Conservation (phyloP, 2,329 filamentous ascomycete genomes). For the Fusarium sp. region DNA sequence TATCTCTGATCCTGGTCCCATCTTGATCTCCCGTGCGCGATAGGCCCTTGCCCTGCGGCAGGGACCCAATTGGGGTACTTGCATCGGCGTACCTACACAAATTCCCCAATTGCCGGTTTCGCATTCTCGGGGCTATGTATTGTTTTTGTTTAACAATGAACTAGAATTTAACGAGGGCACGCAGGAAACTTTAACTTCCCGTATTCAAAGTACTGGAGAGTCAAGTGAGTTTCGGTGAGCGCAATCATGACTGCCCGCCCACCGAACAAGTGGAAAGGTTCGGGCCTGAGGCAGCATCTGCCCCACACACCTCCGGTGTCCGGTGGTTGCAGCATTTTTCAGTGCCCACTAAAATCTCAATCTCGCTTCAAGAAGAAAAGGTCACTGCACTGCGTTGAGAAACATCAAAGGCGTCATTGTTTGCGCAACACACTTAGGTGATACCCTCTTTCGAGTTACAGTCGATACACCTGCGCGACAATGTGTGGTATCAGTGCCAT, state of each 20-base stretch:
- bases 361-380: background rate
- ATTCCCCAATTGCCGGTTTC: background rate
- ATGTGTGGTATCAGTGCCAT: constrained; percentile 21
- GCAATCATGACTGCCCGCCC: background rate
- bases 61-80: background rate
- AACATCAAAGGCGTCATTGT: background rate
- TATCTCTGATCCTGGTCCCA: background rate
- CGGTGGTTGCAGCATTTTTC: background rate
- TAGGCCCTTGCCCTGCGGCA: background rate
- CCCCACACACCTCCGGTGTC: background rate
- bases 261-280: background rate
- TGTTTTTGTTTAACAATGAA: background rate
- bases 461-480: background rate
- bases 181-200: background rate
- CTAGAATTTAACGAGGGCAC: too few relatives aligned
- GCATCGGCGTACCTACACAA: background rate
- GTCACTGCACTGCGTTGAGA: background rate
- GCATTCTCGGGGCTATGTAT: background rate
- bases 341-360: background rate
- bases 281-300: background rate
- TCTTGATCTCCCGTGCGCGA: background rate
- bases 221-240: background rate
- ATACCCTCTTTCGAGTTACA: background rate
- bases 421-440: background rate
- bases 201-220: background rate